These are phyloP conservation scores for Pythium aristosporum DNA, from an alignment of 352 stramenopile species.

Conservation along the genomic window DNA sequence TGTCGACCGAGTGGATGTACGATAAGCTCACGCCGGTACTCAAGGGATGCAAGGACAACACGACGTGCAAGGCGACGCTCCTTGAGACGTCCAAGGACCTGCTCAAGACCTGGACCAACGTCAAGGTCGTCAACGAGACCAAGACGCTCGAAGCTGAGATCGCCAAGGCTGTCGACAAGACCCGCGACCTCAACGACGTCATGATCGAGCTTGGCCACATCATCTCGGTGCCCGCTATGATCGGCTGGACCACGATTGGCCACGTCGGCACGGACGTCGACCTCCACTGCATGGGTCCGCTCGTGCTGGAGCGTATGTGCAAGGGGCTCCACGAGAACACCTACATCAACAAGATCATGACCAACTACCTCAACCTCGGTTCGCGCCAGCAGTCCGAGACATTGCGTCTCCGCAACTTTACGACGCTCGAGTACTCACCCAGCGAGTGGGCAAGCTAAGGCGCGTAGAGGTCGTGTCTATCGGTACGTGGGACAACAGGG, in stretches of 20 bases:
- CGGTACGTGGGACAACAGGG: too few relatives aligned
- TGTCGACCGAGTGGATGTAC: slow-evolving; percentile 61
- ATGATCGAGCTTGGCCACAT: slow-evolving; percentile 57
- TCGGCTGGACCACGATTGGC: slow-evolving; percentile 62
- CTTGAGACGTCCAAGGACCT: slow-evolving; percentile 41
- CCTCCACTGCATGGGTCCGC: slow-evolving; percentile 68
- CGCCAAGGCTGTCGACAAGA: slow-evolving; percentile 44
- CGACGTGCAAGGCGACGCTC: slow-evolving; percentile 46
- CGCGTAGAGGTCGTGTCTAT: background rate
- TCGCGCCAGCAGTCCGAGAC: slow-evolving; percentile 59
- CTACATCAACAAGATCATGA: slow-evolving; percentile 78
- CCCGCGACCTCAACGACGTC: slow-evolving; percentile 39
- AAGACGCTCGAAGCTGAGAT: slow-evolving; percentile 37
- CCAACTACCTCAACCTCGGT: slow-evolving; percentile 62
- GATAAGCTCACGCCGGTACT: slow-evolving; percentile 38
- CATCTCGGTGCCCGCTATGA: slow-evolving; percentile 41
- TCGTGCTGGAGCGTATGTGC: slow-evolving; percentile 58
- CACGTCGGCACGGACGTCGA: slow-evolving; percentile 75
- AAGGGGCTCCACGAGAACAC: slow-evolving; percentile 67
- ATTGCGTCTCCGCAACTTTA: slow-evolving; percentile 33
- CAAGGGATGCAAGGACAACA: slow-evolving; percentile 39
- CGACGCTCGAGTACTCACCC: slow-evolving; percentile 25
- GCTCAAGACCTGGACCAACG: slow-evolving; percentile 54
- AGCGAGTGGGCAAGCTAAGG: background rate
- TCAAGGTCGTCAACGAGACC: slow-evolving; percentile 34